Percentiles rank a stretch among this genome's conserved stretches.
These are phyloP conservation scores for Colletotrichum sp. DNA, from an alignment of 2,329 filamentous ascomycete genomes.

Conservation along the genomic window DNA sequence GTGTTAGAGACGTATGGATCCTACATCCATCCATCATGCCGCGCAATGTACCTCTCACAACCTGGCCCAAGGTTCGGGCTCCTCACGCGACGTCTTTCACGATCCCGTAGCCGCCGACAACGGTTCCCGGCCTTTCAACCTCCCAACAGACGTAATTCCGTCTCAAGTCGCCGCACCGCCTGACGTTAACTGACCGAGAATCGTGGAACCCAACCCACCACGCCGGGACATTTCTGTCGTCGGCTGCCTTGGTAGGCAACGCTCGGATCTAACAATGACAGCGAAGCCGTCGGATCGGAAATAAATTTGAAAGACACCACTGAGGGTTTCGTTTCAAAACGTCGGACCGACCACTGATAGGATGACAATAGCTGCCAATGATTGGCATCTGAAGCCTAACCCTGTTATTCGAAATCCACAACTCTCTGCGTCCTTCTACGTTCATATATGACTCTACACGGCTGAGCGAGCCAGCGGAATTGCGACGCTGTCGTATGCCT, in stretches of 20 bases:
- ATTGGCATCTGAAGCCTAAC: not conserved
- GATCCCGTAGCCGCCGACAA: not conserved
- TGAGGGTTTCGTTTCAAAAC: not conserved
- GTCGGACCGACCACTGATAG: not conserved
- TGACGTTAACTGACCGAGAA: not conserved
- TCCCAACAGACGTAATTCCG: not conserved
- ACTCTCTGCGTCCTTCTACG: not conserved
- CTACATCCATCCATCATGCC: not conserved
- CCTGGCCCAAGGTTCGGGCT: not conserved
- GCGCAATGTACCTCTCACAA: not conserved
- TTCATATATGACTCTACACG: not conserved
- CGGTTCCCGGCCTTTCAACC: not conserved
- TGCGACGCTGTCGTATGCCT: not conserved
- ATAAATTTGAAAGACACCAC: not conserved
- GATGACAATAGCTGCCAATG: not conserved
- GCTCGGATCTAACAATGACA: not conserved
- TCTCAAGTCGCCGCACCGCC: not conserved
- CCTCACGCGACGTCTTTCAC: not conserved
- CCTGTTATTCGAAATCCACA: not conserved
- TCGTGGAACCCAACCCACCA: not conserved
- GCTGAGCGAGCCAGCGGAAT: not conserved
- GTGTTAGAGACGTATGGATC: not conserved
- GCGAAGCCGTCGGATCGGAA: not conserved
- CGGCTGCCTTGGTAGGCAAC: not conserved
- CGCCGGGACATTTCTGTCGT: not conserved